Conservation (phyloP, 805 yeast genomes). For the Zygoascus bituminiphila region DNA sequence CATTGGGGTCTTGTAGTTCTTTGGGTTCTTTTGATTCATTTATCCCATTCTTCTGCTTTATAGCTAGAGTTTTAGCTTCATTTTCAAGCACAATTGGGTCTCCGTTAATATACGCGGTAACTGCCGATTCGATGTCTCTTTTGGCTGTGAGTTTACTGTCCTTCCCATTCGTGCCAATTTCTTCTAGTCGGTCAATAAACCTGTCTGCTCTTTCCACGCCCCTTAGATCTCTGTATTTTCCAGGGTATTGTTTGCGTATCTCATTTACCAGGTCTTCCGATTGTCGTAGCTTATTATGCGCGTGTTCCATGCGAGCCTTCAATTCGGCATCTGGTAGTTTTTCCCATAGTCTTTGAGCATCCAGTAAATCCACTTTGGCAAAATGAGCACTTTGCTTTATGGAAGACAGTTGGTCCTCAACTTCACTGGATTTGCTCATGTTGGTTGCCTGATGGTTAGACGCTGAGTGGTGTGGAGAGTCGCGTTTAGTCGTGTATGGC, state of each 20-base stretch:
- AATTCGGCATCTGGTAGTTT: background rate
- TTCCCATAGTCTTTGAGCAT: background rate
- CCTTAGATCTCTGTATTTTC: background rate
- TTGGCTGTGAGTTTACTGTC: background rate
- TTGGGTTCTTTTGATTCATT: no score
- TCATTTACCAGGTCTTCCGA: background rate
- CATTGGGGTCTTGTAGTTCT: no score
- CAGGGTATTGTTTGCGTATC: background rate
- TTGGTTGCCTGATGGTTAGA: no score
- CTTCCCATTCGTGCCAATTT: background rate
- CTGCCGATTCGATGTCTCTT: background rate
- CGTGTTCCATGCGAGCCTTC: background rate
- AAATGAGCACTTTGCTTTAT: background rate
- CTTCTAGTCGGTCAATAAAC: background rate
- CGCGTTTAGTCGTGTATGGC: no score
- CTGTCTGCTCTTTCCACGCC: background rate
- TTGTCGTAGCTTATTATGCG: background rate
- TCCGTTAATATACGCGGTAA: background rate
- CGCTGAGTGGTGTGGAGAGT: no score
- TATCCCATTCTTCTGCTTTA: background rate
- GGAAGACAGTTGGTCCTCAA: background rate
- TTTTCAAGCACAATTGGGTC: background rate
- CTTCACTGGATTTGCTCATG: no score
- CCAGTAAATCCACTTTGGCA: background rate
- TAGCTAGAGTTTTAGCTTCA: background rate